Conservation (phyloP, 78 protist genomes). For the Planoprotostelium fungivorum region DNA sequence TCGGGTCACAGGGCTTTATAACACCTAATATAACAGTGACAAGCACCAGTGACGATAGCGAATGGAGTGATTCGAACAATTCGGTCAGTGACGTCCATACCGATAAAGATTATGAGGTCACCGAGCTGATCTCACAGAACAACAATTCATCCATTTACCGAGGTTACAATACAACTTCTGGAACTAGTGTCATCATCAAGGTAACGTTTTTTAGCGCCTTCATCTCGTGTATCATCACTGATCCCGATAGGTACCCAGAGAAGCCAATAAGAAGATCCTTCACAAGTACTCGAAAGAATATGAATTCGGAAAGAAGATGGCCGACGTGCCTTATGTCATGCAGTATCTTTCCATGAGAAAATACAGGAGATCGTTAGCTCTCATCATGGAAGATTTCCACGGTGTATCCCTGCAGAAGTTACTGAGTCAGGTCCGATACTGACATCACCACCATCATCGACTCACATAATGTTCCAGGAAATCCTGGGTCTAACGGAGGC, state of each 20-base stretch:
- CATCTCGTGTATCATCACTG: neutral
- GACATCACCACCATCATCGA: too few species aligned
- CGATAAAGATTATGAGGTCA: neutral
- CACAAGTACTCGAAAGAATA: neutral
- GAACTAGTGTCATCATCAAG: neutral
- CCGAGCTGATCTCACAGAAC: neutral
- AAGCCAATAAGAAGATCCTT: neutral
- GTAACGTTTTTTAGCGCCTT: neutral
- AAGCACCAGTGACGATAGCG: neutral
- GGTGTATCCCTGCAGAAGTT: neutral
- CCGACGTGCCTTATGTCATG: neutral
- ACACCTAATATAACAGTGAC: too few species aligned
- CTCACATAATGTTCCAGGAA: neutral
- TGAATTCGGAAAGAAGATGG: neutral
- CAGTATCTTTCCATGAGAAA: neutral
- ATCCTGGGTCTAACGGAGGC: neutral
- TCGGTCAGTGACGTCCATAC: neutral
- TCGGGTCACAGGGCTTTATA: too few species aligned
- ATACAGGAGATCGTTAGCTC: neutral
- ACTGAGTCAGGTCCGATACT: neutral
- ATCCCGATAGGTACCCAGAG: neutral
- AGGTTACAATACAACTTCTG: neutral
- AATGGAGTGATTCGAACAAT: neutral
- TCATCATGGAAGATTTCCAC: neutral
- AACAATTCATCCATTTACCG: neutral